Percentiles rank a stretch among this genome's conserved stretches.
These are phyloP conservation scores for Aspergillus biplanus DNA, from an alignment of 495 filamentous ascomycete species.

Conservation along the genomic window DNA sequence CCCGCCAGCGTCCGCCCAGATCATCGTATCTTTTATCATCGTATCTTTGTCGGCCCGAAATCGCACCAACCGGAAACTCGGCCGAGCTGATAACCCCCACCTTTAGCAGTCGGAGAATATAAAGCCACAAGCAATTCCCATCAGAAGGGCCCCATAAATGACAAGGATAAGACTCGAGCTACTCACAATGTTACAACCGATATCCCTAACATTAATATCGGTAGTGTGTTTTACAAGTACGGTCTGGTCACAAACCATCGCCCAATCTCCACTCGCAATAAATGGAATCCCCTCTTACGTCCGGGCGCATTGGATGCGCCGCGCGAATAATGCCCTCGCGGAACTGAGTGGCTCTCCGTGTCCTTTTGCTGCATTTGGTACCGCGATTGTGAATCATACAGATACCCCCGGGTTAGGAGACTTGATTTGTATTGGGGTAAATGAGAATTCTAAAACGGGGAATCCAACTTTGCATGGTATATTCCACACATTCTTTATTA, in stretches of 20 bases:
- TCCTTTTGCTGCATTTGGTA: slow-evolving; percentile 53
- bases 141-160: too few relatives aligned
- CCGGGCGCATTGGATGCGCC: slow-evolving; percentile 53
- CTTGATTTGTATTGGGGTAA: slow-evolving; percentile 21
- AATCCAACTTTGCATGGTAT: slow-evolving; percentile 1
- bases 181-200: neutral
- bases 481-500: neutral
- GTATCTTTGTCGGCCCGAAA: too few relatives aligned
- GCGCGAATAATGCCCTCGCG: slow-evolving; percentile 47
- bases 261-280: neutral
- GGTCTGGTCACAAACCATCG: neutral
- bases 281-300: slow-evolving; percentile 30
- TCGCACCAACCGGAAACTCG: neutral
- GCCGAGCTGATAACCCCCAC: neutral
- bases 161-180: too few relatives aligned
- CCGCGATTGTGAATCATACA: slow-evolving; percentile 57
- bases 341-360: slow-evolving; percentile 44
- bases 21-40: too few relatives aligned
- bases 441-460: neutral
- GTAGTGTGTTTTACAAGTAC: neutral
- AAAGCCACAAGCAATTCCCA: neutral
- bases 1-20: too few relatives aligned
- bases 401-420: slow-evolving; percentile 38
- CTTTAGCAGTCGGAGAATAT: neutral
- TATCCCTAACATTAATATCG: neutral